Percentiles rank a stretch among this genome's conserved stretches.
These are phyloP conservation scores for Gyromitra esculenta DNA, from an alignment of 2,329 filamentous ascomycete genomes.

Conservation along the genomic window DNA sequence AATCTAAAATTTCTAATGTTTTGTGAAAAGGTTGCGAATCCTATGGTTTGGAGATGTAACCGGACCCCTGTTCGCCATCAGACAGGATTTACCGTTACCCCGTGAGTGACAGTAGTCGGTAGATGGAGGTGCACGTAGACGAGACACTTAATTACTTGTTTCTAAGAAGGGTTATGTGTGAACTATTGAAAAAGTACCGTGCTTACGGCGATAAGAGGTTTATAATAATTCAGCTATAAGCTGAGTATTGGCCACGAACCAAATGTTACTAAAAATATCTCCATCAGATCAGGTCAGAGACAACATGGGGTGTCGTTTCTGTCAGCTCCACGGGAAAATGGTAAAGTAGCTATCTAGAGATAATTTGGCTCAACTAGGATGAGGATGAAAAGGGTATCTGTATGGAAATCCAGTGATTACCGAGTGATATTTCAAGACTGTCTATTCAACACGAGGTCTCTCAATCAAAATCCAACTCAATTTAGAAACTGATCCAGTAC, in stretches of 20 bases:
- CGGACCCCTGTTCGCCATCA: too few relatives aligned
- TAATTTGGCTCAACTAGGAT: not conserved
- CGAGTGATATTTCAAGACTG: slow-evolving; percentile 20
- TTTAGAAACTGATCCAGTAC: not conserved
- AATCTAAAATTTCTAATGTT: too few relatives aligned
- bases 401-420: not conserved
- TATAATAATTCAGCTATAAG: not conserved
- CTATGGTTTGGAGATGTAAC: too few relatives aligned
- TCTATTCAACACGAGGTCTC: not conserved
- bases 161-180: not conserved
- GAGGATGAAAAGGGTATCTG: too few relatives aligned
- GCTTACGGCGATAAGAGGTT: not conserved
- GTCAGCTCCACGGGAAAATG: not conserved
- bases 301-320: not conserved
- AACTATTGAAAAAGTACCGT: not conserved
- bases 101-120: too few relatives aligned
- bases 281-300: not conserved
- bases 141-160: too few relatives aligned
- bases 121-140: too few relatives aligned
- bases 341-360: too few relatives aligned
- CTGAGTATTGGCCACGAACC: not conserved
- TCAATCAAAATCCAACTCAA: not conserved
- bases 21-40: too few relatives aligned
- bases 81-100: too few relatives aligned
- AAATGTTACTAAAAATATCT: not conserved